Evolutionary conservation across 768 basidiomycete genomes (phyloP), one percentile per base, ranked within the genome.

Genomic region (Mycena rebaudengoi): DNA sequence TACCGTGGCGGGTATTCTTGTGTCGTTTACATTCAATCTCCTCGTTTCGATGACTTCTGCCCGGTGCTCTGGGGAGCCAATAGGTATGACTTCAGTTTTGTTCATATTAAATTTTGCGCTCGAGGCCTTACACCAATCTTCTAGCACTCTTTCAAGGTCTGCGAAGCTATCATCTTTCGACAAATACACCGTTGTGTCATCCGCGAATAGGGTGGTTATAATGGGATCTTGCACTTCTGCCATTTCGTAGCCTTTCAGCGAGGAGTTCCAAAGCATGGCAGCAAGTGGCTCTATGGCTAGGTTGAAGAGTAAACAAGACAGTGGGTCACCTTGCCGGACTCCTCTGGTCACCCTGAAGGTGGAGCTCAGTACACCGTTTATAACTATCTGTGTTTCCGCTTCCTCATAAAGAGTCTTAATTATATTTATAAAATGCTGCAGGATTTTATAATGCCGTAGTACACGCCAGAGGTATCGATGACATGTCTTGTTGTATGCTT

Each of bases 221-320:
- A n/a, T n/a, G n/a, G n/a, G n/a, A n/a, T n/a, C n/a, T n/a, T n/a
- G n/a, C n/a, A n/a, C n/a, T n/a, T n/a, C n/a, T n/a, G n/a, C n/a
- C n/a, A n/a, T n/a, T n/a, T n/a, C n/a, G n/a, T n/a, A n/a, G n/a
- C n/a, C n/a, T n/a, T n/a, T n/a, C n/a, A n/a, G n/a, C n/a, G n/a
- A n/a, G n/a, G n/a, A n/a, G n/a, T n/a, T n/a, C n/a, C n/a, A 7
- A 5, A 44, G 7, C 43, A 67, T 65, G 7, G 51, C 35, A 0
- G 78, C 76, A 0, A 83, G 73, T 0, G 80, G 75, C 62, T 82
- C 80, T 2, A 83, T 83, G 23, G 78, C 80, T 0, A 81, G 30
- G 61, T 82, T 73, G 44, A 79, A 82, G 0, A 81, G 72, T 0
- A 80, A 70, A 61, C 80, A 80, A 2, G 75, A 80, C 0, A 82